phyloP scores from a whole-genome alignment of 2,329 filamentous ascomycete genomes.

The Sarocladium kiliense region DNA sequence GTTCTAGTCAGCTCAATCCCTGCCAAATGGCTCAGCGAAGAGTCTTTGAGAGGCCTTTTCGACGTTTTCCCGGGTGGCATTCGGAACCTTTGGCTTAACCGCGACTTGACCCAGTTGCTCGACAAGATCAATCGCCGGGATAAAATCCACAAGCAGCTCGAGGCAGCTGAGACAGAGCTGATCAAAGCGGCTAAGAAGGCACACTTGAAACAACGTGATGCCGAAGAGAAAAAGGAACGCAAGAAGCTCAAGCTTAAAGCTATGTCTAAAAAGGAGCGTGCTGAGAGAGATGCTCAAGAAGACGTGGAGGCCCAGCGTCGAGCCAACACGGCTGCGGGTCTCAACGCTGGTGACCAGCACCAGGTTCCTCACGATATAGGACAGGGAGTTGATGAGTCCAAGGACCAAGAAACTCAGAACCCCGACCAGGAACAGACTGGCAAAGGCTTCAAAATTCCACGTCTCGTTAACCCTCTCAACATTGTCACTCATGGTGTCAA shows the following conservation, averaged over 20 bases:
- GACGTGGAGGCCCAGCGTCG: conserved; percentile 45
- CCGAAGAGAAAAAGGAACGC: conserved; percentile 61
- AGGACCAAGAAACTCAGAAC: conserved; percentile 13
- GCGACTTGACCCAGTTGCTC: conserved; percentile 76
- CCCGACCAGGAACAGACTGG: conserved; percentile 16
- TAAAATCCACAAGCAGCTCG: conserved; percentile 64
- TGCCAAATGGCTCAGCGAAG: conserved; percentile 79
- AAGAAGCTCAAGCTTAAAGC: conserved; percentile 43
- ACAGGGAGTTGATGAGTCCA: conserved; percentile 37
- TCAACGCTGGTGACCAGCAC: conserved; percentile 47
- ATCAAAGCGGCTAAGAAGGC: conserved; percentile 75
- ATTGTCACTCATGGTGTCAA: conserved; percentile 48
- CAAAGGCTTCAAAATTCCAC: conserved; percentile 20
- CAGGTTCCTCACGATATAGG: conserved; percentile 47
- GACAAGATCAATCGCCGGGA: conserved; percentile 79
- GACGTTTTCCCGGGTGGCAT: conserved; percentile 96
- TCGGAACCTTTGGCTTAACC: conserved; percentile 93
- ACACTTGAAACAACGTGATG: conserved; percentile 62
- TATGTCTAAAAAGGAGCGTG: conserved; percentile 45
- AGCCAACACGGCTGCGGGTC: conserved; percentile 44
- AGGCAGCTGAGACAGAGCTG: conserved; percentile 77
- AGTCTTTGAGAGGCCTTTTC: conserved; percentile 77
- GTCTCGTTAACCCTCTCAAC: conserved; percentile 31
- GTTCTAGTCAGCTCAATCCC: conserved; percentile 91
- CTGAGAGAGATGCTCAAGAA: conserved; percentile 39